Conservation (phyloP, 1,284 basidiomycete genomes). For the Ganoderma lucidum region DNA sequence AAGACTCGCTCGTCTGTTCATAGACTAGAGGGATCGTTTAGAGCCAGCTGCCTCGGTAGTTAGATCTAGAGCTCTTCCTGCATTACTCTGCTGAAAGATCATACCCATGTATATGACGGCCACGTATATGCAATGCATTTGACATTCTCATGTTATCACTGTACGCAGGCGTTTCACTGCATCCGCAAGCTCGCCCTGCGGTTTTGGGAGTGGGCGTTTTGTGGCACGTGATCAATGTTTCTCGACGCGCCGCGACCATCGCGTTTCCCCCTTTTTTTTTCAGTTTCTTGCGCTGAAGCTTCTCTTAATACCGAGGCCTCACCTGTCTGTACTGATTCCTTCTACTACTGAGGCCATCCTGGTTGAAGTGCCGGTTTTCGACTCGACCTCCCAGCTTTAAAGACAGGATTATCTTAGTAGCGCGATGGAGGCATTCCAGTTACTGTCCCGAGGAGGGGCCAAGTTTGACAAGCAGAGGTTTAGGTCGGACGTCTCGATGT, state of each 20-base stretch:
- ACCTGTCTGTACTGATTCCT: neutral
- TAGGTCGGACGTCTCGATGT: slow-evolving; percentile 64
- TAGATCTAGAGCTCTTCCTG: slow-evolving; percentile 24
- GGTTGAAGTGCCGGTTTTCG: neutral
- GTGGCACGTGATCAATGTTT: too few species aligned
- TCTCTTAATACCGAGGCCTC: neutral
- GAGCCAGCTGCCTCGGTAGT: slow-evolving; percentile 4
- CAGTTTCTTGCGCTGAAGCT: neutral
- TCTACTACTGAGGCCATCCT: neutral
- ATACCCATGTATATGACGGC: slow-evolving; percentile 1
- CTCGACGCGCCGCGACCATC: too few species aligned
- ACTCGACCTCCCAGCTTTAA: neutral
- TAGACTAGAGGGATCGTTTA: slow-evolving; percentile 29
- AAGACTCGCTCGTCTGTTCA: slow-evolving; percentile 9
- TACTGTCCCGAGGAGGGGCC: slow-evolving; percentile 40
- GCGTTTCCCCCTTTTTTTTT: neutral
- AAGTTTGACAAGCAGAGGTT: slow-evolving; percentile 59
- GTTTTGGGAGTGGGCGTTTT: too few species aligned
- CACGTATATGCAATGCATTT: neutral
- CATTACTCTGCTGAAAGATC: neutral
- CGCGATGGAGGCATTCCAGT: slow-evolving; percentile 41
- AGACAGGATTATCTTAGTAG: neutral
- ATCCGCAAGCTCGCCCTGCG: too few species aligned
- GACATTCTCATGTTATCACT: neutral
- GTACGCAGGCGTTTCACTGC: too few species aligned